Evolutionary conservation across 2,329 filamentous ascomycete genomes (phyloP).

Genomic region (Phyllosticta citriasiana): DNA sequence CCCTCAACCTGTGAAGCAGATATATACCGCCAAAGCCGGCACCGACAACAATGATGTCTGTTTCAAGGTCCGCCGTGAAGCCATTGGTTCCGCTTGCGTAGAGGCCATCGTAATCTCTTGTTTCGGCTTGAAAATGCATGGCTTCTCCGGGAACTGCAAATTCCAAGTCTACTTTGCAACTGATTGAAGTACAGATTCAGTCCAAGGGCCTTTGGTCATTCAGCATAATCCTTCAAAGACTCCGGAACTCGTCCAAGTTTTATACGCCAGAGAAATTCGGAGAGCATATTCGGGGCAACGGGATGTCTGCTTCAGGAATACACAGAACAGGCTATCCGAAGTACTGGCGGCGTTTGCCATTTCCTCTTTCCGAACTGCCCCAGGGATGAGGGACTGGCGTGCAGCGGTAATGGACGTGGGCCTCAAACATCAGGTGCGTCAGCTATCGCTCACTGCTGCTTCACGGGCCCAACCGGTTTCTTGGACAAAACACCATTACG

Average conservation of each 20-base stretch:
- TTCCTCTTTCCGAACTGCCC: too few species aligned
- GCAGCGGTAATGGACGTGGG: background rate
- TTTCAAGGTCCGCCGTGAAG: constrained; percentile 27
- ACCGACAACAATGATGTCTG: constrained; percentile 30
- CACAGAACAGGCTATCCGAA: background rate
- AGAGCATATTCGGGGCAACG: background rate
- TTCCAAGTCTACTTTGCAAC: background rate
- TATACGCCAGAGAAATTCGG: background rate
- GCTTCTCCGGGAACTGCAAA: background rate
- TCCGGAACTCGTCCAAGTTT: background rate
- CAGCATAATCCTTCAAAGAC: background rate
- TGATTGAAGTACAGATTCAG: background rate
- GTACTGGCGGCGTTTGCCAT: background rate
- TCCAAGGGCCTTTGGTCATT: background rate
- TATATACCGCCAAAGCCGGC: constrained; percentile 34
- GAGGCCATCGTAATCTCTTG: background rate
- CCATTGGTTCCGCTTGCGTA: constrained; percentile 12
- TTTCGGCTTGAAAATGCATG: background rate
- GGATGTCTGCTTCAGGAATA: background rate
- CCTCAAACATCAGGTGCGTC: background rate
- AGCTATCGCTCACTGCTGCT: background rate
- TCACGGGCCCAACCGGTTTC: background rate
- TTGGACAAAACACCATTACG: background rate
- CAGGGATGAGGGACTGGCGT: background rate
- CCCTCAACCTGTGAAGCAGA: constrained; percentile 31